Base-by-base conservation (phyloP, 768 basidiomycete genomes). In the Agrocybe pediades region DNA sequence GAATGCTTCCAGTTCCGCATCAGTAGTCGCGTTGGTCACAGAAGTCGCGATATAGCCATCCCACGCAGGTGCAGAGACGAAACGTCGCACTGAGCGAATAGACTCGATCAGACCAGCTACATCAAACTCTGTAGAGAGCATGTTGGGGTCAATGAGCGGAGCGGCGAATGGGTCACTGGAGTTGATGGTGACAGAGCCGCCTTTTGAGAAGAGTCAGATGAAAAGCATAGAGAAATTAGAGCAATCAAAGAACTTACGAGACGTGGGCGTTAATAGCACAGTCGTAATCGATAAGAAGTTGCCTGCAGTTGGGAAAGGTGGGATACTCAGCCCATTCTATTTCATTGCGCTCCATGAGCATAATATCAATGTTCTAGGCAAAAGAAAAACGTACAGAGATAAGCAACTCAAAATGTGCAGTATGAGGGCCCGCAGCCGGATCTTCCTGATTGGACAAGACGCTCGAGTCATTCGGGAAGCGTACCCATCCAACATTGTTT, bases 141-240 rank as follows among this genome's bases (percentile, higher is more conserved):
- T 75, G 48, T 73, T 74, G 2, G 80, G 76, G 60, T 84, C 71
- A 62, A 84, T 81, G 17, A 67, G 39, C 0, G 82, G 80, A 17
- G 66, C 42, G 41, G 66, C 68, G 63, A 81, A 79, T 9, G 78
- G 70, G 58, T 73, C 63, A 13, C 65, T 70, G 8, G 77, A 74
- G 46, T 68, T 74, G 51, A 81, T 53, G 2, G 64, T 64, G 2
- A 72, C 46, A 5, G 59, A 57, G 16, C 72, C 72, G 44, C 68
- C 71, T 73, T 27, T 19, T 7, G 11, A 30, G 15, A 17, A n/a
- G 23, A 19, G 19, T 21, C 15, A 33, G 19, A 6, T 20, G 29
- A 15, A 9, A 24, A 13, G 29, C 1, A 8, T 20, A 23, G 15
- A 5, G 3, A 26, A 39, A 21, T 30, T 19, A 20, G 21, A 9